Percentiles rank a stretch among this genome's conserved stretches.
phyloP scores from a whole-genome alignment of 345 rosid genomes.

The Linum tenue region DNA sequence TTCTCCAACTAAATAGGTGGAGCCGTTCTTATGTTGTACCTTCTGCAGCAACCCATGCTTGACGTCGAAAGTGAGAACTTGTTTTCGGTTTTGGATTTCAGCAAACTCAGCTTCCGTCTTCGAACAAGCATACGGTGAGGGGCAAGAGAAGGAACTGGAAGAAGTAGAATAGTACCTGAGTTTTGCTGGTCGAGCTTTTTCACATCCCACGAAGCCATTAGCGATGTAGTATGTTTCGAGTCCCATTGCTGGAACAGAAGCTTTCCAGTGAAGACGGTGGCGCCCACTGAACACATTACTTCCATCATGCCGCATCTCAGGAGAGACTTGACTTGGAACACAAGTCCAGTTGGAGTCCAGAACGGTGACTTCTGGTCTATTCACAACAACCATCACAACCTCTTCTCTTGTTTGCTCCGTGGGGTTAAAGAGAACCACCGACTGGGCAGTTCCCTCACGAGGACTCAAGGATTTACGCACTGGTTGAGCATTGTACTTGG shows the following conservation, averaged over 20 bases:
- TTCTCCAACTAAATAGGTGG: slow-evolving; percentile 45
- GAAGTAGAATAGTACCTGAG: slow-evolving; percentile 42
- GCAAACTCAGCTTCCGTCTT: slow-evolving; percentile 45
- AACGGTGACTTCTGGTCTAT: slow-evolving; percentile 65
- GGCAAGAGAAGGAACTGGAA: slow-evolving; percentile 50
- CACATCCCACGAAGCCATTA: slow-evolving; percentile 70
- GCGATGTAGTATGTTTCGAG: slow-evolving; percentile 76
- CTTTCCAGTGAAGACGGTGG: slow-evolving; percentile 90
- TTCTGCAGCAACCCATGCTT: slow-evolving; percentile 61
- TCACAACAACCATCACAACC: slow-evolving; percentile 63
- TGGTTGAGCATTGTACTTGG: slow-evolving; percentile 75
- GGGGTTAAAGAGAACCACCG: slow-evolving; percentile 78
- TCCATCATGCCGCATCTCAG: slow-evolving; percentile 75
- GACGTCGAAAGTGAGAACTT: slow-evolving; percentile 56
- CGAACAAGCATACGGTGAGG: slow-evolving; percentile 63
- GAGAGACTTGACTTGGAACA: slow-evolving; percentile 83
- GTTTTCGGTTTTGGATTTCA: slow-evolving; percentile 61
- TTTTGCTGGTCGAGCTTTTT: slow-evolving; percentile 60
- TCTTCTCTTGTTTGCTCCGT: slow-evolving; percentile 81
- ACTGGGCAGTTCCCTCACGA: slow-evolving; percentile 62
- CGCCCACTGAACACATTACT: slow-evolving; percentile 62
- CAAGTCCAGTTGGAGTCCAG: slow-evolving; percentile 85
- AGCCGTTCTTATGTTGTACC: slow-evolving; percentile 41
- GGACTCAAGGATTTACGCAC: slow-evolving; percentile 58
- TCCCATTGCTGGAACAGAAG: slow-evolving; percentile 83